These are phyloP conservation scores for Lactifluus rugatus DNA, from an alignment of 768 basidiomycete genomes.

Conservation along the genomic window DNA sequence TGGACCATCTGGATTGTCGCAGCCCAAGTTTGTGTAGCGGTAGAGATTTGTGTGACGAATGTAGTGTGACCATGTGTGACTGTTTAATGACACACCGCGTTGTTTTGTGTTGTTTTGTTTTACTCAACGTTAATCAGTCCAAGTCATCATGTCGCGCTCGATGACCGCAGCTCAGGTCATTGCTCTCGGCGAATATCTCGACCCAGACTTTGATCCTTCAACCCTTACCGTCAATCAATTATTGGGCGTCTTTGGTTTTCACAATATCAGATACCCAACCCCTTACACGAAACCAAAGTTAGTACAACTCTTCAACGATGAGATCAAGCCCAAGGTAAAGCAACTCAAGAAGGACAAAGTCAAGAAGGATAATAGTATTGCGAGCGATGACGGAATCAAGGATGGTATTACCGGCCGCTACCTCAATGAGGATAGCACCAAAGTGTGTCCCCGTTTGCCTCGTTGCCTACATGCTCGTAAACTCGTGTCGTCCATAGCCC, in stretches of 20 bases:
- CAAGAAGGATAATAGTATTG: conserved; percentile 55
- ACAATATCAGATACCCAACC: conserved; percentile 63
- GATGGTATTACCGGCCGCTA: conserved; percentile 77
- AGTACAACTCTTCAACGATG: conserved; percentile 65
- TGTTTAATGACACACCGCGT: conserved; percentile 8
- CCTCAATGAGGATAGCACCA: conserved; percentile 36
- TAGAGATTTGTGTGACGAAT: neutral
- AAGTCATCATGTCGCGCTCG: conserved; percentile 49
- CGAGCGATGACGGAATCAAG: conserved; percentile 75
- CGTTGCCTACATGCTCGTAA: conserved; percentile 8
- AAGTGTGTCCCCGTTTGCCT: conserved; percentile 30
- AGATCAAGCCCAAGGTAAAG: conserved; percentile 51
- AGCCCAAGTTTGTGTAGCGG: conserved; percentile 17
- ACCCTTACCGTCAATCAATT: conserved; percentile 74
- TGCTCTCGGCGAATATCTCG: conserved; percentile 64
- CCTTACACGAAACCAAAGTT: conserved; percentile 73
- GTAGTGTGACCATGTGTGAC: conserved; percentile 10
- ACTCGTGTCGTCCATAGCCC: conserved; percentile 24
- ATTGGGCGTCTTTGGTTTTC: conserved; percentile 65
- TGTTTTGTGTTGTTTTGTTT: conserved; percentile 3
- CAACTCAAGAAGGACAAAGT: conserved; percentile 56
- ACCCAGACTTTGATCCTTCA: conserved; percentile 65
- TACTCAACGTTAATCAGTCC: neutral
- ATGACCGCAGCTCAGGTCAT: conserved; percentile 74
- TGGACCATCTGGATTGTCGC: conserved; percentile 22